Conservation (phyloP, 2,329 filamentous ascomycete genomes). For the Emmonsiellopsis sp. region DNA sequence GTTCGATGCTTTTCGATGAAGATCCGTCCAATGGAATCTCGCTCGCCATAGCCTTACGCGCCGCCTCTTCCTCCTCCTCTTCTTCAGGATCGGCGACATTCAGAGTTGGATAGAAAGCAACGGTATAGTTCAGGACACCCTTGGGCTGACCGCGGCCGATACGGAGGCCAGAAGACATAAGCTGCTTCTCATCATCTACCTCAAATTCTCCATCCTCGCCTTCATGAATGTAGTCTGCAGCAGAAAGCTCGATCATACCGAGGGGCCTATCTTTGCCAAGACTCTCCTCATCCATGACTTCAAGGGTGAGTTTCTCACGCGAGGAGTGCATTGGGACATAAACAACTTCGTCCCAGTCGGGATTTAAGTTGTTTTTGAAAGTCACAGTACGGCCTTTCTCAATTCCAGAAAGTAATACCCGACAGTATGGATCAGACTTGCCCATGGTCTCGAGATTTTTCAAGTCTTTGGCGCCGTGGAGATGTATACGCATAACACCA, state of each 20-base stretch:
- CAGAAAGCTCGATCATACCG: conserved; percentile 67
- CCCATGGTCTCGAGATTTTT: conserved; percentile 91
- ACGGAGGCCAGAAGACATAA: conserved; percentile 58
- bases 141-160: conserved; percentile 67
- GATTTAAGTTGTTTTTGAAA: conserved; percentile 90
- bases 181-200: conserved; percentile 64
- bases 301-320: conserved; percentile 74
- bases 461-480: conserved; percentile 70
- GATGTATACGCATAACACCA: conserved; percentile 90
- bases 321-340: conserved; percentile 83
- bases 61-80: conserved; percentile 34
- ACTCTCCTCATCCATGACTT: conserved; percentile 95
- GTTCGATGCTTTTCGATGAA: conserved; percentile 19
- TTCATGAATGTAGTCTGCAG: conserved; percentile 69
- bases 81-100: conserved; percentile 82
- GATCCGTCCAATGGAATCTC: conserved; percentile 9
- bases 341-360: conserved; percentile 89
- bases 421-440: conserved; percentile 91
- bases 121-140: conserved; percentile 71
- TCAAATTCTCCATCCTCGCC: conserved; percentile 72
- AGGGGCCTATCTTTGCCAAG: conserved; percentile 84
- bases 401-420: conserved; percentile 79
- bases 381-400: conserved; percentile 89
- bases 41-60: conserved; percentile 17
- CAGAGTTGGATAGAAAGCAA: conserved; percentile 81